Evolutionary conservation across 371 early-diverging fungal species (phyloP).

Genomic region (Haplosporangium sp.): DNA sequence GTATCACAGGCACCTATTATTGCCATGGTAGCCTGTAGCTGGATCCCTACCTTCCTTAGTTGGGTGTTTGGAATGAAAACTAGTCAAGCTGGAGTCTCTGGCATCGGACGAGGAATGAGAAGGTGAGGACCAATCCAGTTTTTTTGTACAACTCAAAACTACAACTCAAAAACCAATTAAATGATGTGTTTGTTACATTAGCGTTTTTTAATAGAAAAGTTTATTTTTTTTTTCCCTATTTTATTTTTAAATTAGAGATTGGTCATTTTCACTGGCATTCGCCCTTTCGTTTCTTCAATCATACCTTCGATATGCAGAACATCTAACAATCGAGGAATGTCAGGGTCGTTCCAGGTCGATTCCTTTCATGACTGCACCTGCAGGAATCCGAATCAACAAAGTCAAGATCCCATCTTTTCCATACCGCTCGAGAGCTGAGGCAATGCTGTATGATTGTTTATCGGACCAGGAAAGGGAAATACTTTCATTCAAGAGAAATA

Average conservation of each 20-base stretch:
- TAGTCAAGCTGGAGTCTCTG: slow-evolving; percentile 32
- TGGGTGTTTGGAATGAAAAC: slow-evolving; percentile 31
- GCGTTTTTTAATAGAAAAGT: too few species aligned
- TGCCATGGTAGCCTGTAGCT: slow-evolving; percentile 8
- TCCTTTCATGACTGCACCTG: slow-evolving; percentile 47
- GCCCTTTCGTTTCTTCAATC: slow-evolving; percentile 30
- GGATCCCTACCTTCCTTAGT: slow-evolving; percentile 21
- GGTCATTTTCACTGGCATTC: slow-evolving; percentile 32
- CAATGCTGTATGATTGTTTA: slow-evolving; percentile 23
- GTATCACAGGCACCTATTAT: slow-evolving; percentile 31
- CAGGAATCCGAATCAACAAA: slow-evolving; percentile 27
- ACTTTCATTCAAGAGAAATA: slow-evolving; percentile 11
- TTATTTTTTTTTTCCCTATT: background rate
- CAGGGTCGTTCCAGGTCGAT: slow-evolving; percentile 38
- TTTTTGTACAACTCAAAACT: background rate
- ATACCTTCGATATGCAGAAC: slow-evolving; percentile 23
- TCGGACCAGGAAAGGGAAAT: slow-evolving; percentile 26
- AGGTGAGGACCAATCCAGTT: slow-evolving; percentile 23
- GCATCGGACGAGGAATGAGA: slow-evolving; percentile 33
- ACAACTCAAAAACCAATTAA: background rate
- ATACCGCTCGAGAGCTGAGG: slow-evolving; percentile 30
- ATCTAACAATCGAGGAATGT: slow-evolving; percentile 36
- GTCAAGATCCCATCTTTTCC: slow-evolving; percentile 41
- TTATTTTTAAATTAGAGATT: slow-evolving; percentile 17
- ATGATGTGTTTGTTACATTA: background rate